Base-by-base conservation (phyloP, 1,139 yeast genomes). In the Magnusiomyces tetraspermus region DNA sequence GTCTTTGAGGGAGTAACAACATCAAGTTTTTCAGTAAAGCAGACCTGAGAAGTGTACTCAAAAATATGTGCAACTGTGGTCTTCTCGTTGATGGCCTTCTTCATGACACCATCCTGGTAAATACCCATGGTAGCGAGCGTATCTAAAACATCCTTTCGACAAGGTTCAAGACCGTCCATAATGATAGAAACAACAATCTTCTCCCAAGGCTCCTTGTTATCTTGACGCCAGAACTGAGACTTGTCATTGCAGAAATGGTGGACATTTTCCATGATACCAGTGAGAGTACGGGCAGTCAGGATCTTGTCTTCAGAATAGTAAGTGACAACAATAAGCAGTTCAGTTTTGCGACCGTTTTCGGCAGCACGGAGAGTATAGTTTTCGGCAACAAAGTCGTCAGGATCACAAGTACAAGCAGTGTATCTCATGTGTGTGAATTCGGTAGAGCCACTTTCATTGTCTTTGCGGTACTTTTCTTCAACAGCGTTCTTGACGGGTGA, bases 111-210 rank as follows among this genome's bases (percentile, higher is more conserved):
- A 57, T 89, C 97, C 69, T 92, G 98, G 66, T 89, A 92, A 57
- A 94, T 84, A 53, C 98, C 98, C 57, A 95, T 79, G 0, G 97
- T 89, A 13, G 97, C 88, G 58, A 92, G 74, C 59, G 89, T 75
- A 58, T 92, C 95, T 56, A 89, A 73, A 1, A 90, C 89, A 37
- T 85, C 81, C 54, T 86, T 89, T 65, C 84, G 83, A 48, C 94
- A 85, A 60, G 92, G 94, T 51, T 89, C 87, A 69, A 97, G 80
- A 58, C 98, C 98, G 71, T 92, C 98, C 51, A 96, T 85, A 42
- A 92, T 88, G 54, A 92, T 76, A 56, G 89, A 76, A 15, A 92
- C 96, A 52, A 88, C 96, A 55, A 92, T 82, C 65, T 89, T 90
- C 63, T 92, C 86, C 98, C 98, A 92, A 2, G 88, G 78, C 54